These are phyloP conservation scores for Zymoseptoria pseudotritici DNA, from an alignment of 2,329 filamentous ascomycete genomes.

Conservation along the genomic window DNA sequence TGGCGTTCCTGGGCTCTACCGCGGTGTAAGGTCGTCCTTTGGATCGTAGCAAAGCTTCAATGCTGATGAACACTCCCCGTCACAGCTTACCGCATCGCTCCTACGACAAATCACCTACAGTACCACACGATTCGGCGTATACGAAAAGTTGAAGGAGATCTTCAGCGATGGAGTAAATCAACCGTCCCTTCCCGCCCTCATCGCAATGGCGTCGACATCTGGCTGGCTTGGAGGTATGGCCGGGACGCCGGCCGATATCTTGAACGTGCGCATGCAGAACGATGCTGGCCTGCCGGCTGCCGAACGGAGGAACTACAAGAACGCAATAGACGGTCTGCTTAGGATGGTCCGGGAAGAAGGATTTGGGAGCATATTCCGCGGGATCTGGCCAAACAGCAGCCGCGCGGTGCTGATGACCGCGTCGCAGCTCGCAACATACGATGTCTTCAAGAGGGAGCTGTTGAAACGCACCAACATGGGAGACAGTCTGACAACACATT, in stretches of 20 bases:
- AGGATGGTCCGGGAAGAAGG: slow-evolving; percentile 88
- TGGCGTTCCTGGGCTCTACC: slow-evolving; percentile 76
- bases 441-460: slow-evolving; percentile 67
- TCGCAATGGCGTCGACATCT: slow-evolving; percentile 73
- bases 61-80: background rate
- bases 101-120: slow-evolving; percentile 90
- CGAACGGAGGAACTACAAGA: slow-evolving; percentile 77
- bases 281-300: slow-evolving; percentile 67
- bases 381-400: slow-evolving; percentile 73
- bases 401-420: slow-evolving; percentile 84
- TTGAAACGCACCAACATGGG: slow-evolving; percentile 57
- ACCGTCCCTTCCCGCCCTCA: slow-evolving; percentile 63
- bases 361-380: slow-evolving; percentile 65
- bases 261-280: slow-evolving; percentile 98
- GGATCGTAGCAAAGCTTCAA: background rate
- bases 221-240: slow-evolving; percentile 83
- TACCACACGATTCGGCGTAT: slow-evolving; percentile 91
- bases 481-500: slow-evolving; percentile 68
- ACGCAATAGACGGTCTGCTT: slow-evolving; percentile 78
- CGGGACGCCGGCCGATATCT: slow-evolving; percentile 89
- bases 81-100: slow-evolving; percentile 74
- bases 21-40: slow-evolving; percentile 50
- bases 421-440: slow-evolving; percentile 75
- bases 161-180: slow-evolving; percentile 46
- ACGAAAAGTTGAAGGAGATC: slow-evolving; percentile 80